These are phyloP conservation scores for Ophiognomonia clavigignenti-juglandacearum DNA, from an alignment of 2,329 filamentous ascomycete genomes.

Conservation along the genomic window DNA sequence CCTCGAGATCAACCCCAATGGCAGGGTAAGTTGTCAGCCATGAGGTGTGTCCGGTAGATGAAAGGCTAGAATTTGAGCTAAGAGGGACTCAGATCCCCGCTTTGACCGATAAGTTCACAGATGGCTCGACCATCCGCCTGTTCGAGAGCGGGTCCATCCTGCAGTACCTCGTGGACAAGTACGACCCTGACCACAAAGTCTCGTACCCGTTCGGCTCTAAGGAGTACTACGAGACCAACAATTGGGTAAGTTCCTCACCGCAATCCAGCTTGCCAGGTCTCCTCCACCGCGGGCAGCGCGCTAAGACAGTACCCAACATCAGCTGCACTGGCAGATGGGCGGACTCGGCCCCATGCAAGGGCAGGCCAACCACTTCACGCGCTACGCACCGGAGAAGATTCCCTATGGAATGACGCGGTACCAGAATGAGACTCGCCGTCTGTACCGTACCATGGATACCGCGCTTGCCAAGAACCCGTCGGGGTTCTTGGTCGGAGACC, in stretches of 20 bases:
- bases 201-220: slow-evolving; percentile 67
- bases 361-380: slow-evolving; percentile 75
- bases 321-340: slow-evolving; percentile 71
- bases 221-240: slow-evolving; percentile 72
- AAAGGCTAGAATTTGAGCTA: neutral
- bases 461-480: slow-evolving; percentile 56
- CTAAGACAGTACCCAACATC: too few relatives aligned
- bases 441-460: slow-evolving; percentile 65
- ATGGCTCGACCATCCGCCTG: slow-evolving; percentile 65
- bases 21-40: slow-evolving; percentile 23
- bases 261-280: too few relatives aligned
- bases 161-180: slow-evolving; percentile 72
- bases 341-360: slow-evolving; percentile 80
- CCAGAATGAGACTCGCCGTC: slow-evolving; percentile 73
- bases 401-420: slow-evolving; percentile 80
- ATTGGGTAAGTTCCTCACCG: slow-evolving; percentile 51
- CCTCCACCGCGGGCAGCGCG: too few relatives aligned
- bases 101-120: slow-evolving; percentile 68
- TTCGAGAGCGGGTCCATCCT: slow-evolving; percentile 79
- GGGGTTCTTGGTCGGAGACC: slow-evolving; percentile 62
- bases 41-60: neutral
- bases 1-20: slow-evolving; percentile 66
- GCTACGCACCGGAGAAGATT: slow-evolving; percentile 79
- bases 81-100: slow-evolving; percentile 71
- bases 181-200: slow-evolving; percentile 74